phyloP scores from a whole-genome alignment of 495 filamentous ascomycete genomes.

The Lophiotrema nucula region DNA sequence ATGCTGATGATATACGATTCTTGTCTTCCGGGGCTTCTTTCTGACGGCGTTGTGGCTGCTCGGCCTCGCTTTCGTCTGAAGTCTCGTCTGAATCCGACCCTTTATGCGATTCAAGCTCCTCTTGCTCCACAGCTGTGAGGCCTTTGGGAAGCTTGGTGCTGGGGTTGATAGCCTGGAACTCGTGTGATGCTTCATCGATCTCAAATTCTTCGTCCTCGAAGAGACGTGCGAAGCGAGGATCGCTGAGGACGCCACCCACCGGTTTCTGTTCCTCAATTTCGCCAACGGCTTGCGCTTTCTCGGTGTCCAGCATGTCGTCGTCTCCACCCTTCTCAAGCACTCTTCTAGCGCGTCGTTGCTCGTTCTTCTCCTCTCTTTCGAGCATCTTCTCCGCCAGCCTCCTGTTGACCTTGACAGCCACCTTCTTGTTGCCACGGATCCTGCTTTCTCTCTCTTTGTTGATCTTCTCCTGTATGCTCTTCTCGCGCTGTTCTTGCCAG shows the following conservation, averaged over 20 bases:
- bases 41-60: constrained; percentile 40
- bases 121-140: constrained; percentile 68
- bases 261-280: constrained; percentile 32
- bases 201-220: constrained; percentile 93
- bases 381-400: constrained; percentile 79
- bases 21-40: constrained; percentile 20
- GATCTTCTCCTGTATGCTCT: constrained; percentile 85
- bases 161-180: constrained; percentile 85
- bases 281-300: constrained; percentile 2
- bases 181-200: constrained; percentile 83
- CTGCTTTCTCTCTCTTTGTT: constrained; percentile 89
- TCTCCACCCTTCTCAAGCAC: constrained; percentile 58
- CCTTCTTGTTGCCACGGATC: constrained; percentile 89
- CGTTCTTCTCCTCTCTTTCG: constrained; percentile 75
- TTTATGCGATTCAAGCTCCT: constrained; percentile 51
- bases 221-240: constrained; percentile 79
- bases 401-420: constrained; percentile 85
- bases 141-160: constrained; percentile 61
- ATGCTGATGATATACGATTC: constrained; percentile 65
- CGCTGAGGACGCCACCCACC: constrained; percentile 61
- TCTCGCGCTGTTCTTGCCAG: constrained; percentile 83
- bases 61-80: constrained; percentile 36
- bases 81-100: constrained; percentile 33
- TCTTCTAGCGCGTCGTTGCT: constrained; percentile 61
- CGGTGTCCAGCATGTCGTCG: constrained; percentile 36